Conservation (phyloP, 75 land plant genomes). For the Pinus taeda region DNA sequence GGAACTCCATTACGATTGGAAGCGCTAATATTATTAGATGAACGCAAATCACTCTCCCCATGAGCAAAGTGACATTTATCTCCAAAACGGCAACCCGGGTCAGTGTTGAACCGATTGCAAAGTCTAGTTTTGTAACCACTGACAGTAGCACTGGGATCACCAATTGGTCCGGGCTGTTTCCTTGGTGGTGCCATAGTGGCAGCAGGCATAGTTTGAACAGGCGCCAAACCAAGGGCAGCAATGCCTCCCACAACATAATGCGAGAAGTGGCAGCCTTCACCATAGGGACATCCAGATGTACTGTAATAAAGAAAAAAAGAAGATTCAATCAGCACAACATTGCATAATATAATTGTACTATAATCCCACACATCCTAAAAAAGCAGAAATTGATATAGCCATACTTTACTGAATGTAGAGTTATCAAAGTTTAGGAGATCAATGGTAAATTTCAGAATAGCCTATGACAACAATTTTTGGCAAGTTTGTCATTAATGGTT, state of each 20-base stretch:
- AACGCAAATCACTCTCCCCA: conserved; percentile 61
- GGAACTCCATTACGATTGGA: not conserved
- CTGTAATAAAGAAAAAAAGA: conserved; percentile 24
- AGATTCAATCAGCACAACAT: no score
- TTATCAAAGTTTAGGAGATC: no score
- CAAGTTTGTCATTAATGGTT: no score
- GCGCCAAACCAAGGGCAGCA: conserved; percentile 31
- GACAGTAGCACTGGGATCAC: conserved; percentile 19
- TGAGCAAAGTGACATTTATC: conserved; percentile 86
- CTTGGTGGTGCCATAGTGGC: conserved; percentile 15
- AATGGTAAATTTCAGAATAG: no score
- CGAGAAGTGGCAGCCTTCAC: conserved; percentile 86
- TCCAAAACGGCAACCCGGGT: conserved; percentile 79
- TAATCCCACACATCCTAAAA: no score
- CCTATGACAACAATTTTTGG: no score
- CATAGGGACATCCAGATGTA: conserved; percentile 93
- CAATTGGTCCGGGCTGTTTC: conserved; percentile 16
- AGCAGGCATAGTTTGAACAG: conserved; percentile 26
- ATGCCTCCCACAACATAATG: conserved; percentile 85
- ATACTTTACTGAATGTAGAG: no score
- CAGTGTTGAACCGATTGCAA: conserved; percentile 57
- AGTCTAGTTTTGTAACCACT: conserved; percentile 49
- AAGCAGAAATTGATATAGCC: no score
- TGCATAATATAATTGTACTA: no score
- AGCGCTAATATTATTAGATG: conserved; percentile 8